Evolutionary conservation across 73 alveolate genomes (phyloP).

Genomic region (Paramecium pentaurelia): DNA sequence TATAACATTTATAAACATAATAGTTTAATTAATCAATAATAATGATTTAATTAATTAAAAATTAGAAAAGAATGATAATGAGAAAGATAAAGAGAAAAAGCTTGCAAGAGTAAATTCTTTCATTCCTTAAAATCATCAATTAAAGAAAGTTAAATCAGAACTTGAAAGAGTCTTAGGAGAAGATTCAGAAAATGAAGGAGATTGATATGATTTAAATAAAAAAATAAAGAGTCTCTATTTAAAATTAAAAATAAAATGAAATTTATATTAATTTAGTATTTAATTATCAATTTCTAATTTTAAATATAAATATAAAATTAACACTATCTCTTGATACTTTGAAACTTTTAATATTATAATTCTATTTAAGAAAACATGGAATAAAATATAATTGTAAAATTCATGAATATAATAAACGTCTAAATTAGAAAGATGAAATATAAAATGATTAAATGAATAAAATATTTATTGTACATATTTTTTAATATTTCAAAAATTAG

Average conservation of each 20-base stretch:
- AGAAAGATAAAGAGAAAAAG: neutral
- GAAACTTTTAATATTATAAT: neutral
- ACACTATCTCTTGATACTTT: neutral
- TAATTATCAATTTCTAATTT: neutral
- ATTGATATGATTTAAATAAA: neutral
- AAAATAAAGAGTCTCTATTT: neutral
- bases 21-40: neutral
- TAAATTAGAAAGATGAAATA: neutral
- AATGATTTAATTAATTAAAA: neutral
- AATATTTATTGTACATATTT: too few relatives aligned
- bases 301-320: neutral
- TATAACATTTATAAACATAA: neutral
- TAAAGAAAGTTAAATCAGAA: conserved; percentile 16
- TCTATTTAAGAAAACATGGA: neutral
- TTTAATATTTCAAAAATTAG: too few relatives aligned
- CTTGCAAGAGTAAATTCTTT: neutral
- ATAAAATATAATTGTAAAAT: too few relatives aligned
- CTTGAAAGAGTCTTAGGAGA: conserved; percentile 8
- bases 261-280: neutral
- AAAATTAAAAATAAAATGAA: neutral
- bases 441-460: neutral
- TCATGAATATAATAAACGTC: neutral
- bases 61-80: neutral
- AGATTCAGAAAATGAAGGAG: conserved; percentile 31
- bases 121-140: neutral